Percentiles rank a stretch among this genome's conserved stretches.
Evolutionary conservation across 768 basidiomycete genomes (phyloP).

Genomic region (Zangia roseola): DNA sequence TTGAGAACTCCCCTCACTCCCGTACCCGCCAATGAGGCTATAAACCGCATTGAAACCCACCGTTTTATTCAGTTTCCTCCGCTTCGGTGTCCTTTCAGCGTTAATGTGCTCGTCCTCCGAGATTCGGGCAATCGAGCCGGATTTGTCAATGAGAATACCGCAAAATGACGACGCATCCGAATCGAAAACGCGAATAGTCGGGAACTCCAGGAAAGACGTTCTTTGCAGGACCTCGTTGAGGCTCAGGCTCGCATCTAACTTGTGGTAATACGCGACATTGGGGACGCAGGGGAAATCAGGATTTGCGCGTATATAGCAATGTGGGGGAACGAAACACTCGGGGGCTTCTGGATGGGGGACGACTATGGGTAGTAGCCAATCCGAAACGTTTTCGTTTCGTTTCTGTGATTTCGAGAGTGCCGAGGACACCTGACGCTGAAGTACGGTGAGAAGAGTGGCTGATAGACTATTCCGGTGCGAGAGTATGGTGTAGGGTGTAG

Average conservation of each 20-base stretch:
- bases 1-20: constrained; percentile 46
- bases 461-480: constrained; percentile 61
- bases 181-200: constrained; percentile 76
- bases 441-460: constrained; percentile 46
- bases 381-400: constrained; percentile 48
- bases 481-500: constrained; percentile 49
- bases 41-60: constrained; percentile 55
- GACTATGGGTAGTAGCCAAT: constrained; percentile 57
- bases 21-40: constrained; percentile 60
- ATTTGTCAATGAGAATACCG: constrained; percentile 56
- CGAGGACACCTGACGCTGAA: constrained; percentile 44
- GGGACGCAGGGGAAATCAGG: constrained; percentile 26
- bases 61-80: constrained; percentile 51
- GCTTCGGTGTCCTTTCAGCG: constrained; percentile 47
- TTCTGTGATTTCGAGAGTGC: constrained; percentile 31
- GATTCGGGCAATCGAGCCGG: constrained; percentile 37
- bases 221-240: constrained; percentile 51
- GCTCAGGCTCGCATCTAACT: constrained; percentile 49
- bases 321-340: constrained; percentile 53
- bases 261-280: constrained; percentile 47
- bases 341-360: constrained; percentile 54
- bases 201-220: constrained; percentile 79
- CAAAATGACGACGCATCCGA: constrained; percentile 50
- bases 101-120: constrained; percentile 12
- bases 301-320: constrained; percentile 57